phyloP scores from a whole-genome alignment of 306 rosid species.

The Castanospermum australe region DNA sequence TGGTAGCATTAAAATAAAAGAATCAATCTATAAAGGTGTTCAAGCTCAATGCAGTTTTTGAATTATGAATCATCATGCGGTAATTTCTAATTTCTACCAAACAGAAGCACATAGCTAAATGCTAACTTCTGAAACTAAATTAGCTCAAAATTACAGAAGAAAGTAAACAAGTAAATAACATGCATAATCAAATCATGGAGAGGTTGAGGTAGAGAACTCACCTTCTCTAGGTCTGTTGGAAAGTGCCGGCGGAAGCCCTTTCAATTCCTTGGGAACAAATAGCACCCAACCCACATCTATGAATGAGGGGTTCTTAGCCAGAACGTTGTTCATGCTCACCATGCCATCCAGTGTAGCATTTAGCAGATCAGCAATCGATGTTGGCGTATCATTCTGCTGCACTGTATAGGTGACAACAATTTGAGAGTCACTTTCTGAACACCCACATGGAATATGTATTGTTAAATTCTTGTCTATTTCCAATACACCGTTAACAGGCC shows the following conservation, averaged over 20 bases:
- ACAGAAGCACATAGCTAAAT: not conserved
- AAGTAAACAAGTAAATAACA: not conserved
- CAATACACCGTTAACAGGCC: constrained; percentile 21
- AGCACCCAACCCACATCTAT: constrained; percentile 56
- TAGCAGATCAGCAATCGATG: constrained; percentile 40
- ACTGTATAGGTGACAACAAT: constrained; percentile 78
- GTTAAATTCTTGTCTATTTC: not conserved
- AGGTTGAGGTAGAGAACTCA: constrained; percentile 20
- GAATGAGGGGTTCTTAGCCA: constrained; percentile 31
- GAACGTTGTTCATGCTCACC: constrained; percentile 37
- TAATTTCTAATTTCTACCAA: not conserved
- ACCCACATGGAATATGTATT: constrained; percentile 72
- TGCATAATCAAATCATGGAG: not conserved
- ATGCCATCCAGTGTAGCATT: constrained; percentile 40
- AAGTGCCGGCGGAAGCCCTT: constrained; percentile 38
- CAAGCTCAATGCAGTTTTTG: not conserved
- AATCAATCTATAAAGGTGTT: not conserved
- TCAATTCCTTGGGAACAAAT: constrained; percentile 65
- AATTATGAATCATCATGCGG: not conserved
- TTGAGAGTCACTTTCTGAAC: constrained; percentile 50
- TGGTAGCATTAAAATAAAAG: not conserved
- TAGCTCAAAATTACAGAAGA: not conserved
- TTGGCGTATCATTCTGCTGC: constrained; percentile 48
- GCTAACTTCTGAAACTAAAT: not conserved
- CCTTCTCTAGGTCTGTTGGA: constrained; percentile 26